Percentiles rank a stretch among this genome's conserved stretches.
These are phyloP conservation scores for Pouteria campechiana DNA, from an alignment of 179 eudicot genomes.

Conservation along the genomic window DNA sequence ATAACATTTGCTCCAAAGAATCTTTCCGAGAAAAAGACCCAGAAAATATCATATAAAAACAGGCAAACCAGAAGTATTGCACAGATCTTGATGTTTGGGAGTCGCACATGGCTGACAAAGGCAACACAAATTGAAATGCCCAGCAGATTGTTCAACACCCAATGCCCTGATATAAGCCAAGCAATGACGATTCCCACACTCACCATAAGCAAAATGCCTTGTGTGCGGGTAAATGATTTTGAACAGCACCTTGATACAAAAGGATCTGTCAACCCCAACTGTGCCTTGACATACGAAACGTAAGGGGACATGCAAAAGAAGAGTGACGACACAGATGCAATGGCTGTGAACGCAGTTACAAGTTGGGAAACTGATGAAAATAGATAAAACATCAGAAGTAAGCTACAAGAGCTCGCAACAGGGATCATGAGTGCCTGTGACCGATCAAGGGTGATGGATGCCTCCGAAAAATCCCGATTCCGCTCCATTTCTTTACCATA, in stretches of 20 bases:
- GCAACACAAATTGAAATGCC: slow-evolving; percentile 90
- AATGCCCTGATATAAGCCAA: slow-evolving; percentile 93
- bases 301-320: slow-evolving; percentile 79
- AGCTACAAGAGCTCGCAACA: slow-evolving; percentile 85
- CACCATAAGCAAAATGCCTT: slow-evolving; percentile 52
- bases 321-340: slow-evolving; percentile 72
- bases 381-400: slow-evolving; percentile 88
- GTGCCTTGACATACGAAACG: slow-evolving; percentile 41
- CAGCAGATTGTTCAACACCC: slow-evolving; percentile 88
- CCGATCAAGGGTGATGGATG: slow-evolving; percentile 81
- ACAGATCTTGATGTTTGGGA: slow-evolving; percentile 91
- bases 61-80: slow-evolving; percentile 87
- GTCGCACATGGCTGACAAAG: slow-evolving; percentile 94
- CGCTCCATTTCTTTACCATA: slow-evolving; percentile 93
- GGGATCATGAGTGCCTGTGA: slow-evolving; percentile 98
- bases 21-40: slow-evolving; percentile 96
- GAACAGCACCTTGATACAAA: slow-evolving; percentile 76
- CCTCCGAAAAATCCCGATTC: slow-evolving; percentile 80
- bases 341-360: slow-evolving; percentile 78
- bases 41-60: slow-evolving; percentile 87
- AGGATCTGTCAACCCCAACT: slow-evolving; percentile 68
- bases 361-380: slow-evolving; percentile 94
- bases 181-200: slow-evolving; percentile 54
- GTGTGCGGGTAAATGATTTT: slow-evolving; percentile 62
- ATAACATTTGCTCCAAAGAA: slow-evolving; percentile 94